A percentile compares a stretch with the other conserved stretches of the same genome.
Evolutionary conservation across 2,329 filamentous ascomycete genomes (phyloP).

Genomic region (Colletotrichum lindemuthianum): DNA sequence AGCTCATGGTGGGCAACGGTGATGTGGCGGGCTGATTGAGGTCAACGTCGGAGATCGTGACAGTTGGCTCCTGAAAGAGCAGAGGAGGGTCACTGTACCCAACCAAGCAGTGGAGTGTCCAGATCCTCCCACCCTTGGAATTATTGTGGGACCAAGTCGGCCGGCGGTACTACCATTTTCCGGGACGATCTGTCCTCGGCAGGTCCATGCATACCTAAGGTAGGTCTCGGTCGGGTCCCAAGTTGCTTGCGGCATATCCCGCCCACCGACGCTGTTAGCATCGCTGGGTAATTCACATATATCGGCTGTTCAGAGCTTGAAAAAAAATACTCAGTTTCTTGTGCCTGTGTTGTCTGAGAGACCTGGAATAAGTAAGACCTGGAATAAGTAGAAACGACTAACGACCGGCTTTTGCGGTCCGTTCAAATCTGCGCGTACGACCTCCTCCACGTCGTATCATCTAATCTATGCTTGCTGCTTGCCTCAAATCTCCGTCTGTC

Average conservation of each 20-base stretch:
- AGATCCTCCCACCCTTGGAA: too few relatives aligned
- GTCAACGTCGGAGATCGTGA: slow-evolving; percentile 43
- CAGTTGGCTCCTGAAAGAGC: slow-evolving; percentile 22
- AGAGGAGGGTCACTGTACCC: not conserved
- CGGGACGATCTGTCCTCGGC: too few relatives aligned
- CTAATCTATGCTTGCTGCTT: slow-evolving; percentile 14
- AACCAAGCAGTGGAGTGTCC: too few relatives aligned
- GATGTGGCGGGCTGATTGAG: slow-evolving; percentile 44
- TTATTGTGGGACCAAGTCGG: too few relatives aligned
- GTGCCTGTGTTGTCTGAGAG: slow-evolving; percentile 27
- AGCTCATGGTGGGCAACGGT: slow-evolving; percentile 78
- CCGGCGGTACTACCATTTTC: too few relatives aligned
- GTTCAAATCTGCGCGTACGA: not conserved
- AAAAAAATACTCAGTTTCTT: slow-evolving; percentile 25
- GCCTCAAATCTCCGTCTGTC: slow-evolving; percentile 6
- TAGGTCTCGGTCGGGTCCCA: too few relatives aligned
- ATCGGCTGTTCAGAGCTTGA: too few relatives aligned
- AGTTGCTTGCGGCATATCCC: too few relatives aligned
- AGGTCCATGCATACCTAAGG: too few relatives aligned
- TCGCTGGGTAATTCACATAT: too few relatives aligned
- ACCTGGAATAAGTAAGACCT: too few relatives aligned
- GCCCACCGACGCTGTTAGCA: too few relatives aligned
- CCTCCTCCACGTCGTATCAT: slow-evolving; percentile 1
- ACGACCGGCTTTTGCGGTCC: slow-evolving; percentile 5
- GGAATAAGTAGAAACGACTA: slow-evolving; percentile 33